Percentiles rank a stretch among this genome's conserved stretches.
These are phyloP conservation scores for Saturnispora sekii DNA, from an alignment of 805 yeast genomes.

Conservation along the genomic window DNA sequence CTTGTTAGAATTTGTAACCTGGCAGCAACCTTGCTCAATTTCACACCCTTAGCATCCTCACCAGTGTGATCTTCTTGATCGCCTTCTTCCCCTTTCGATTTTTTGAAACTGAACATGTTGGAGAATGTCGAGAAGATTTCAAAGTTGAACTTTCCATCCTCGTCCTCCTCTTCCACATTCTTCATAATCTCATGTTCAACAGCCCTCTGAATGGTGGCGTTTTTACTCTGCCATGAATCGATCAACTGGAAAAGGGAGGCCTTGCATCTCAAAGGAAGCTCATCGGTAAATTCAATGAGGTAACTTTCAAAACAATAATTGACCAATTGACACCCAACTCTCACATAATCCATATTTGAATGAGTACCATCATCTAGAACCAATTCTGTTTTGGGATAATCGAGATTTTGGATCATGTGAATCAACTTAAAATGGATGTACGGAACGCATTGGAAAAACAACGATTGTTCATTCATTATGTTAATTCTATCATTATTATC, in stretches of 20 bases:
- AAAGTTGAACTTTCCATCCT: conserved; percentile 23
- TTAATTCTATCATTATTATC: conserved; percentile 15
- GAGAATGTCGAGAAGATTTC: conserved; percentile 58
- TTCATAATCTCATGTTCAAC: conserved; percentile 31
- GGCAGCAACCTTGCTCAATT: conserved; percentile 62
- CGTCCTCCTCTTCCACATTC: conserved; percentile 24
- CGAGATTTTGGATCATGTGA: conserved; percentile 15
- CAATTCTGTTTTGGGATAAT: conserved; percentile 22
- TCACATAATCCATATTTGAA: conserved; percentile 22
- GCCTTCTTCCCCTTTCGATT: conserved; percentile 18
- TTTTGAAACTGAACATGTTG: conserved; percentile 43
- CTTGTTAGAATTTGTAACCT: conserved; percentile 67
- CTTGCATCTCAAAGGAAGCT: conserved; percentile 27
- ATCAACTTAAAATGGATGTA: conserved; percentile 23
- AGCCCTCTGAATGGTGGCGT: conserved; percentile 28
- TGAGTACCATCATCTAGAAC: conserved; percentile 2
- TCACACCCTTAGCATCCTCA: conserved; percentile 21
- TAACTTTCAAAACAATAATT: conserved; percentile 29
- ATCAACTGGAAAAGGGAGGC: conserved; percentile 22
- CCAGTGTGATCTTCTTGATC: conserved; percentile 4
- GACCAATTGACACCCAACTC: conserved; percentile 24
- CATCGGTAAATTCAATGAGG: conserved; percentile 26
- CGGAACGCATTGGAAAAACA: conserved; percentile 30
- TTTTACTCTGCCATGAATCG: conserved; percentile 31
- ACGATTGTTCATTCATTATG: conserved; percentile 26